Evolutionary conservation across 371 early-diverging fungal genomes (phyloP), one percentile per base, ranked within the genome.

Genomic region (Circinella minor): DNA sequence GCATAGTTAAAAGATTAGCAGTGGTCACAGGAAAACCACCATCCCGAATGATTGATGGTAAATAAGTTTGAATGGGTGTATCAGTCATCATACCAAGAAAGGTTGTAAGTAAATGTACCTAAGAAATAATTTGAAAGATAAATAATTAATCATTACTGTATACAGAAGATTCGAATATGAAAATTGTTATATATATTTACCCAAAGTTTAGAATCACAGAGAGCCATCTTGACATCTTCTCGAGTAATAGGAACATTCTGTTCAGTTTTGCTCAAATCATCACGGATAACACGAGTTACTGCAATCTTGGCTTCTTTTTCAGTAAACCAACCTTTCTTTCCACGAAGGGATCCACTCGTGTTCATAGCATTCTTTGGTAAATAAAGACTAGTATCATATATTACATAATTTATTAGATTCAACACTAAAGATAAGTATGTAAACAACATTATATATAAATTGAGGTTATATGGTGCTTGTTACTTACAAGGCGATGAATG

Each of bases 1-100:
- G 88, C 18, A 84, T 80, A 1, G 87, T 83, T 65, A 89, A 62
- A n/a, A 86, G 69, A 66, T 89, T 89, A 38, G 84, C 74, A 3
- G 77, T 76, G 47, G 82, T 74, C 3, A 77, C 75, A n/a, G 81
- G 63, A 59, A 86, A 88, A 0, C 87, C 86, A 47, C 80, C 76
- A 39, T 76, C 77, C 57, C 77, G 77, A 71, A 89, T 84, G 27
- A 86, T 83, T 65, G 77, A 65, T 5, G 89, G 89, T 14, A 86
- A 74, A 70, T 87, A 82, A 3, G 61, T 70, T 4, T 69, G 64
- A 48, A 86, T 73, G 0, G 88, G 87, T 1, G 84, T 70, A 20
- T 63, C 49, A 4, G 81, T 76, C 72, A 86, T 70, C 55, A 83
- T 67, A 4, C 51, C 65, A 14, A 54, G 8, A 48, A 65, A 65